A percentile compares a stretch with the other conserved stretches of the same genome.
phyloP scores from a whole-genome alignment of 2,329 filamentous ascomycete genomes.

The Penicillium paneum region DNA sequence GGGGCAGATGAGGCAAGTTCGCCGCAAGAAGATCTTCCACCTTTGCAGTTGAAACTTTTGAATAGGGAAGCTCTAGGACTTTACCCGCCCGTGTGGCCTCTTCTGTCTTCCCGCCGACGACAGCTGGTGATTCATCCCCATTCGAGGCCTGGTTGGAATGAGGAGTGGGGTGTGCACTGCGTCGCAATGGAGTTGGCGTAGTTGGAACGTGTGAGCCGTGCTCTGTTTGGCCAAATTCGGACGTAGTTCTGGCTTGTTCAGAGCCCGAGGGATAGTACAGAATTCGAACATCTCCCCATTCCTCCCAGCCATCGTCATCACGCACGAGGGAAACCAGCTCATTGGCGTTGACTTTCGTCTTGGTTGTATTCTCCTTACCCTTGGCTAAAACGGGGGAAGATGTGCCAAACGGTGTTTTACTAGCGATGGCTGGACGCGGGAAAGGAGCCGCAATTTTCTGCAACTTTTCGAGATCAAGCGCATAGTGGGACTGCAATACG shows the following conservation, averaged over 20 bases:
- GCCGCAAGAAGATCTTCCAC: slow-evolving; percentile 39
- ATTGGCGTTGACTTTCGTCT: slow-evolving; percentile 66
- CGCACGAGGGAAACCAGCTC: slow-evolving; percentile 75
- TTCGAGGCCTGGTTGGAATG: slow-evolving; percentile 46
- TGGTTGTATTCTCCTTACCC: slow-evolving; percentile 67
- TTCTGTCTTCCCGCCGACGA: slow-evolving; percentile 42
- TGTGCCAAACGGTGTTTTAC: slow-evolving; percentile 51
- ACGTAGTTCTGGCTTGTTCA: slow-evolving; percentile 32
- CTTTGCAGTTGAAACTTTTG: slow-evolving; percentile 42
- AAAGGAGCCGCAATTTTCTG: slow-evolving; percentile 82
- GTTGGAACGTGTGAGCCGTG: slow-evolving; percentile 52
- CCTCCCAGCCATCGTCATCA: slow-evolving; percentile 59
- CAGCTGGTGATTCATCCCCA: slow-evolving; percentile 51
- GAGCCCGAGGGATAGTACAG: slow-evolving; percentile 64
- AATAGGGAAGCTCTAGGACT: slow-evolving; percentile 61
- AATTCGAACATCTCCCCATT: slow-evolving; percentile 77
- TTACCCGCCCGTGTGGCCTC: slow-evolving; percentile 46
- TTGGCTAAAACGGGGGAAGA: slow-evolving; percentile 60
- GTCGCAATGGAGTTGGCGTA: slow-evolving; percentile 73
- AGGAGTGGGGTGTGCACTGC: slow-evolving; percentile 58
- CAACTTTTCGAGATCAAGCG: slow-evolving; percentile 70
- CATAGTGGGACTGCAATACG: slow-evolving; percentile 78
- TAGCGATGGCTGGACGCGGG: slow-evolving; percentile 61
- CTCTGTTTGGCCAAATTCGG: slow-evolving; percentile 30
- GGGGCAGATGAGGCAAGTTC: slow-evolving; percentile 62